Evolutionary conservation across 2,329 filamentous ascomycete genomes (phyloP).

Genomic region (Phialophora expanda): DNA sequence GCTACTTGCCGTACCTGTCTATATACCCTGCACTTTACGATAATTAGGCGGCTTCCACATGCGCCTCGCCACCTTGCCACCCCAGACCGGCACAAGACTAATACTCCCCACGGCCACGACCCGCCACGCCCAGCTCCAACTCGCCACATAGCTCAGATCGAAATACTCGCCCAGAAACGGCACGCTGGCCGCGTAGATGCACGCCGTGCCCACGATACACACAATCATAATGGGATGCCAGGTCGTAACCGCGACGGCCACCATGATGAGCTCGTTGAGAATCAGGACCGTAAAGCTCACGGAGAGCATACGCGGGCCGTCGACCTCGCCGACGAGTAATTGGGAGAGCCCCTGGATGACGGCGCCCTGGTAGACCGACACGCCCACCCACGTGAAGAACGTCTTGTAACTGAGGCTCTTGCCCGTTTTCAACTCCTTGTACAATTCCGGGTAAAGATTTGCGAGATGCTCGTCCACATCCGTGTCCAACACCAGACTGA

Average conservation of each 20-base stretch:
- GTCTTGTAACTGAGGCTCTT: constrained; percentile 87
- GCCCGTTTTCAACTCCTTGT: constrained; percentile 93
- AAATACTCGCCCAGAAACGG: constrained; percentile 91
- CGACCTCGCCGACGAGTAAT: constrained; percentile 77
- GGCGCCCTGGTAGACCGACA: constrained; percentile 92
- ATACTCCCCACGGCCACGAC: constrained; percentile 79
- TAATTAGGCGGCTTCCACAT: constrained; percentile 92
- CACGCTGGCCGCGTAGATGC: constrained; percentile 79
- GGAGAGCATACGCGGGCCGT: constrained; percentile 73
- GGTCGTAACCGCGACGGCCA: constrained; percentile 92
- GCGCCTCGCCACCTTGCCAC: constrained; percentile 80
- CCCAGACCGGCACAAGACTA: constrained; percentile 83
- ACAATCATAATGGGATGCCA: constrained; percentile 95
- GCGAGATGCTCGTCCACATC: constrained; percentile 94
- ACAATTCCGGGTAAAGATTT: constrained; percentile 94
- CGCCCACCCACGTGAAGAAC: constrained; percentile 95
- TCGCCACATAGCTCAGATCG: constrained; percentile 79
- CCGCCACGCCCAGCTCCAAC: constrained; percentile 84
- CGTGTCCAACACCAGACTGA: constrained; percentile 90
- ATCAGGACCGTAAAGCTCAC: constrained; percentile 92
- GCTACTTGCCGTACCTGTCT: constrained; percentile 4
- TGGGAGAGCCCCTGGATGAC: constrained; percentile 96
- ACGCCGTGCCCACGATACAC: constrained; percentile 78
- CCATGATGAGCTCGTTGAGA: constrained; percentile 95
- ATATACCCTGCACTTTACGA: constrained; percentile 72